phyloP scores from a whole-genome alignment of 257 asterid species.

The Osmanthus fragrans region DNA sequence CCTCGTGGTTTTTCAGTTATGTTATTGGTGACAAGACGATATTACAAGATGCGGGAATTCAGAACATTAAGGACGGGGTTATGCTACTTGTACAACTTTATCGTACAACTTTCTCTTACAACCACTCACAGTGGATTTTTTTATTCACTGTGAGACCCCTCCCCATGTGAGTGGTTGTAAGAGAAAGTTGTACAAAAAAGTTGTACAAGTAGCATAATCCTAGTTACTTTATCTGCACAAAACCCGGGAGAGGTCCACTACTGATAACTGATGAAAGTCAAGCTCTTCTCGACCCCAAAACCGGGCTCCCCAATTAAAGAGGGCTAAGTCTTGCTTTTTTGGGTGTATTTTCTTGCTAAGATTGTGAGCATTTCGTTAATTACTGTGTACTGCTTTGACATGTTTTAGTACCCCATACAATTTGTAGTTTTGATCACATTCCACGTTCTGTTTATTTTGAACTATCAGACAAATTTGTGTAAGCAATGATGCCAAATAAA shows the following conservation, averaged over 20 bases:
- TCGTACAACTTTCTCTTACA: too few species aligned
- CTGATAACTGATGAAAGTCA: slow-evolving; percentile 64
- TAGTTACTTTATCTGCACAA: slow-evolving; percentile 72
- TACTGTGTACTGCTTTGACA: slow-evolving; percentile 14
- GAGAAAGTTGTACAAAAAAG: too few species aligned
- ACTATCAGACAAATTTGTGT: slow-evolving; percentile 14
- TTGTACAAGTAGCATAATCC: too few species aligned
- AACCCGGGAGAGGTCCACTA: slow-evolving; percentile 74
- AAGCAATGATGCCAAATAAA: slow-evolving; percentile 1
- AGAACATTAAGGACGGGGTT: slow-evolving; percentile 63
- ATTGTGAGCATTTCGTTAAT: too few species aligned
- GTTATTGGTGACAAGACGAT: slow-evolving; percentile 88
- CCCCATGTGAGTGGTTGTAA: too few species aligned
- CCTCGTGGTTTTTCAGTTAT: slow-evolving; percentile 49
- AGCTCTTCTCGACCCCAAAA: slow-evolving; percentile 71
- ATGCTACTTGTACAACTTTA: too few species aligned
- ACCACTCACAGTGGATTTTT: too few species aligned
- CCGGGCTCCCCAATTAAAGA: slow-evolving; percentile 74
- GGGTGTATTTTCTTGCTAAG: too few species aligned
- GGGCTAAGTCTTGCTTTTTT: too few species aligned
- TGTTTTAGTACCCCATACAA: not conserved
- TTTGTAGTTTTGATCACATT: slow-evolving; percentile 7
- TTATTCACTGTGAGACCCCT: too few species aligned
- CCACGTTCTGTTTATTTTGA: slow-evolving; percentile 11
- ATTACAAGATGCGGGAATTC: slow-evolving; percentile 79